These are phyloP conservation scores for Yarrowia sp. DNA, from an alignment of 805 yeast species.

Conservation along the genomic window DNA sequence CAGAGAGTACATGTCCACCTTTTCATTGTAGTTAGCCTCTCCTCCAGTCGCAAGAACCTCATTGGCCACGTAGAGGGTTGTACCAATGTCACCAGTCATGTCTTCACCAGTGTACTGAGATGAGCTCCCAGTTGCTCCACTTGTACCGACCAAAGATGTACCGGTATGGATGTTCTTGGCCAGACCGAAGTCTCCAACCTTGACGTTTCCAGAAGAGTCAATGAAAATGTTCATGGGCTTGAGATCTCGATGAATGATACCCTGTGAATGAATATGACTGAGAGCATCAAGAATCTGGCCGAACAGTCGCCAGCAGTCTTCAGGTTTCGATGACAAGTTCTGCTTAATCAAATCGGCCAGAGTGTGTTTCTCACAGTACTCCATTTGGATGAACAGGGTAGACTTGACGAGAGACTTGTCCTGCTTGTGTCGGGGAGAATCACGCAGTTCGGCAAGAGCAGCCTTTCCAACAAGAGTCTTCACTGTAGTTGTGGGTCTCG, in stretches of 20 bases:
- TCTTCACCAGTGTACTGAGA: slow-evolving; percentile 57
- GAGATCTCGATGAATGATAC: slow-evolving; percentile 92
- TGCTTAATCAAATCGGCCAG: slow-evolving; percentile 80
- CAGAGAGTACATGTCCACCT: slow-evolving; percentile 93
- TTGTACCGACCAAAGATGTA: not conserved
- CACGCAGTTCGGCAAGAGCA: slow-evolving; percentile 34
- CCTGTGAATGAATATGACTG: slow-evolving; percentile 88
- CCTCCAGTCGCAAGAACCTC: slow-evolving; percentile 63
- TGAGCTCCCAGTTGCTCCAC: slow-evolving; percentile 18
- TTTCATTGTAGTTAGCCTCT: slow-evolving; percentile 79
- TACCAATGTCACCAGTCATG: slow-evolving; percentile 91
- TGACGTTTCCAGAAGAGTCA: slow-evolving; percentile 85
- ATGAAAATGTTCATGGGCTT: slow-evolving; percentile 96
- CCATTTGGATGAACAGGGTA: slow-evolving; percentile 95
- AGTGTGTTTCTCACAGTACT: slow-evolving; percentile 95
- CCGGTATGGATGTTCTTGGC: slow-evolving; percentile 66
- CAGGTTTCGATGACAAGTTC: slow-evolving; percentile 71
- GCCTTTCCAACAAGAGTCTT: slow-evolving; percentile 34
- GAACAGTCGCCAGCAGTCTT: slow-evolving; percentile 88
- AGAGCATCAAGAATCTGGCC: slow-evolving; percentile 90
- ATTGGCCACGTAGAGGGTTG: slow-evolving; percentile 88
- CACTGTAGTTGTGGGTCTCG: slow-evolving; percentile 5
- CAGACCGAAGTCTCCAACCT: slow-evolving; percentile 96
- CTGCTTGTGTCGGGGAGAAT: slow-evolving; percentile 31
- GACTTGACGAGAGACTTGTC: slow-evolving; percentile 54